Base-by-base conservation (phyloP, 2,329 filamentous ascomycete genomes). In the Stachybotrys echinatus region DNA sequence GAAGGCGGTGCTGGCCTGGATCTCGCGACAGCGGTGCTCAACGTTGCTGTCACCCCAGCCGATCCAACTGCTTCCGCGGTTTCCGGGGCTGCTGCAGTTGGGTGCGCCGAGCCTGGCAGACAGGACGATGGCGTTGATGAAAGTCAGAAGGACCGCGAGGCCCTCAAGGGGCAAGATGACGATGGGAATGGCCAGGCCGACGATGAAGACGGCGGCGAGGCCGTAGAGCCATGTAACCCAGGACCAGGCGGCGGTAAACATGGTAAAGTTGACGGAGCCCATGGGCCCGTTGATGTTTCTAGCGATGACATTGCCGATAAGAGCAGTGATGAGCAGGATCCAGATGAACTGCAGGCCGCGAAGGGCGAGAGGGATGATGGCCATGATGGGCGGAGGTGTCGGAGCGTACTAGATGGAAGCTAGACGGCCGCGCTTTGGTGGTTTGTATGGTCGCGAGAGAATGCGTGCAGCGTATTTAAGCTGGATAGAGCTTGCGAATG, bases 1-100 rank as follows among this genome's bases (percentile, higher is more conserved):
- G 72, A 92, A 92, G 37, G 81, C 86, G 31, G 80, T 82, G 54
- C 80, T 79, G 37, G 88, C 88, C 72, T 92, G 88, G 17, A 89
- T 80, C 70, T 89, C 83, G 54, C 81, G 83, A 71, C 88, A 92
- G 56, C 86, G 80, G 72, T 85, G 83, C 64, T 74, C 66, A 52
- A 77, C 73, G 66, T 85, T 64, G 53, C 55, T 52, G 43, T 83
- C 84, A 50, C 84, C 84, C 64, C 77, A 86, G 22, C 76, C 84
- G 63, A 88, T 81, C 70, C 75, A 79, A 66, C 79, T 60, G 40
- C 69, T 55, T 50, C 63, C 58, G 8, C 55, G 46, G 8, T 59
- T 53, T 40, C 65, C 45, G 48, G 74, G 63, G 61, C 84, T 80
- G 58, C 74, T 73, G 71, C 88, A 92, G 75, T 87, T 84, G 63